Percentiles rank a stretch among this genome's conserved stretches.
These are phyloP conservation scores for Rugonectria rugulosa DNA, from an alignment of 2,329 filamentous ascomycete genomes.

Conservation along the genomic window DNA sequence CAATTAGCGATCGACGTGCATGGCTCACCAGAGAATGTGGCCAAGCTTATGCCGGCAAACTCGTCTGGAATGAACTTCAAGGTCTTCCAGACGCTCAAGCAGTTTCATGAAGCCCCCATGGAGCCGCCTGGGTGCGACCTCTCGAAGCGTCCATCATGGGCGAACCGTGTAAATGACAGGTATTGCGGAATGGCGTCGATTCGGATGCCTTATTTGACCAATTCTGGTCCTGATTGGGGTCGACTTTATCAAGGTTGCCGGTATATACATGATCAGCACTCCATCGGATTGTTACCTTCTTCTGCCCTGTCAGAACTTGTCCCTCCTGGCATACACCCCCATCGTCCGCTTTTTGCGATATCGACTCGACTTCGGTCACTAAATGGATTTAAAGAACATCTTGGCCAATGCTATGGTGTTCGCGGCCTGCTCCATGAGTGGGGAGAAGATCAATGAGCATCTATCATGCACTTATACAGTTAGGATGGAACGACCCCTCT, in stretches of 20 bases:
- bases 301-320: background rate
- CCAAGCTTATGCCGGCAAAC: no score
- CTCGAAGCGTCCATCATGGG: slow-evolving; percentile 15
- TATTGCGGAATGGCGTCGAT: slow-evolving; percentile 28
- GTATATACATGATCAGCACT: background rate
- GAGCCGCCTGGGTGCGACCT: slow-evolving; percentile 29
- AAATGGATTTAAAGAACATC: background rate
- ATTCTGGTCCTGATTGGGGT: background rate
- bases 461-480: no score
- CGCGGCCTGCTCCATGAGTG: background rate
- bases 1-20: slow-evolving; percentile 37
- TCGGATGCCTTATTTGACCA: slow-evolving; percentile 26
- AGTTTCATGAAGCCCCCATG: slow-evolving; percentile 22
- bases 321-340: background rate
- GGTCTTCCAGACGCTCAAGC: slow-evolving; percentile 7
- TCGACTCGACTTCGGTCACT: background rate
- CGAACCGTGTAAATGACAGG: background rate
- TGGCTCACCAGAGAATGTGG: slow-evolving; percentile 28
- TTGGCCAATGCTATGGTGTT: background rate
- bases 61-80: background rate
- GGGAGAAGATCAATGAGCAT: background rate
- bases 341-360: background rate
- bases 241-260: background rate
- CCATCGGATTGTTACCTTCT: background rate
- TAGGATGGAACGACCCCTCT: no score